A percentile compares a stretch with the other conserved stretches of the same genome.
Conservation (phyloP, 306 rosid species). For the Cajanus cajan region DNA sequence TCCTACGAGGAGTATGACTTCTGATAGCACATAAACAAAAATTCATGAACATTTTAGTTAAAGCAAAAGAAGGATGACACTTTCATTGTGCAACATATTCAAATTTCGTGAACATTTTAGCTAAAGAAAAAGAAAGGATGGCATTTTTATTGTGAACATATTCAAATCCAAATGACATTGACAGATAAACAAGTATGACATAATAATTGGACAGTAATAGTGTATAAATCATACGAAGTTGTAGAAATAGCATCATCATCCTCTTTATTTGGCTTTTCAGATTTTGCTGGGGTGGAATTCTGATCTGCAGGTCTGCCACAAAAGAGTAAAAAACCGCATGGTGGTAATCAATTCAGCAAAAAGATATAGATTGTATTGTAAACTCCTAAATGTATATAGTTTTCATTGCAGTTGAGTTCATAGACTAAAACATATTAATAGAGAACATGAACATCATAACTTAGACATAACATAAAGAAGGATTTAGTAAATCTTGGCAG, state of each 20-base stretch:
- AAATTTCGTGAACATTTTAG: not conserved
- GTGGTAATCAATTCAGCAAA: conserved; percentile 14
- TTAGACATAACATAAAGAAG: not conserved
- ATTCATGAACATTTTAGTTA: conserved; percentile 14
- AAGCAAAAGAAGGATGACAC: not conserved
- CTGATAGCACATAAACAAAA: conserved; percentile 41
- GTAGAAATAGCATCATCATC: conserved; percentile 77
- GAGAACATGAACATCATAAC: not conserved
- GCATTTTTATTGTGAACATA: not conserved
- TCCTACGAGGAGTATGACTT: conserved; percentile 48
- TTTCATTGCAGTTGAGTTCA: not conserved
- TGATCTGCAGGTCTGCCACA: conserved; percentile 59
- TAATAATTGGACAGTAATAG: not conserved
- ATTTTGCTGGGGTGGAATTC: conserved; percentile 42
- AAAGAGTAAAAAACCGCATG: conserved; percentile 25
- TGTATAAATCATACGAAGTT: conserved; percentile 68
- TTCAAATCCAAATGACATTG: conserved; percentile 8
- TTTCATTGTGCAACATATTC: not conserved
- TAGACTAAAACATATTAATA: not conserved
- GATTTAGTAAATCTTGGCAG: not conserved
- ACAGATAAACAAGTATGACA: not conserved
- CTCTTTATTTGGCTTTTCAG: conserved; percentile 46
- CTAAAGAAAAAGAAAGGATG: not conserved
- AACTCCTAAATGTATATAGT: not conserved
- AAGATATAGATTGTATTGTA: not conserved